phyloP scores from a whole-genome alignment of 2,329 filamentous ascomycete genomes.

The Didymella exigua region DNA sequence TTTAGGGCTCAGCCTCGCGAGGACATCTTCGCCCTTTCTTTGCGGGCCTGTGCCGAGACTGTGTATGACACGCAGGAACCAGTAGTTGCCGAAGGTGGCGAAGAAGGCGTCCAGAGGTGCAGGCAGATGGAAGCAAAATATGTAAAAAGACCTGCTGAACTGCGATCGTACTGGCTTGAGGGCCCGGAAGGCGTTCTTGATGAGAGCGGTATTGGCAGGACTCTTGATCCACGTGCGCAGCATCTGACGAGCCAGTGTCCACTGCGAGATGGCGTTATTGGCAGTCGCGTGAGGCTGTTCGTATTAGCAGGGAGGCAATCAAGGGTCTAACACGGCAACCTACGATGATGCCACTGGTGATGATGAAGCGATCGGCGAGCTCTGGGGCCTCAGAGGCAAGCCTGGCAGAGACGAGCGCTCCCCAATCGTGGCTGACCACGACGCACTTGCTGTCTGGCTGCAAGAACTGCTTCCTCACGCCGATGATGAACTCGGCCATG shows the following conservation, averaged over 20 bases:
- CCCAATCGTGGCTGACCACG: constrained; percentile 63
- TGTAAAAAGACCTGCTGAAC: constrained; percentile 58
- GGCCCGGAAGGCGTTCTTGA: constrained; percentile 52
- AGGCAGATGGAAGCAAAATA: constrained; percentile 61
- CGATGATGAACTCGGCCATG: constrained; percentile 59
- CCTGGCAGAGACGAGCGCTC: constrained; percentile 58
- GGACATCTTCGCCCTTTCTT: constrained; percentile 14
- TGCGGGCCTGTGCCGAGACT: constrained; percentile 43
- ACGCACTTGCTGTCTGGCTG: constrained; percentile 43
- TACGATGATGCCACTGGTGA: constrained; percentile 61
- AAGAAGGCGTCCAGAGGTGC: constrained; percentile 51
- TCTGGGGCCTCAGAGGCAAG: constrained; percentile 64
- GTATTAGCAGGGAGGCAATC: neutral
- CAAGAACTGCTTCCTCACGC: constrained; percentile 55
- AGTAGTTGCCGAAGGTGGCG: constrained; percentile 57
- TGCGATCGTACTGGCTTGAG: constrained; percentile 58
- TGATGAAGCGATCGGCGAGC: constrained; percentile 61
- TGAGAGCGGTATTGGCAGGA: constrained; percentile 53
- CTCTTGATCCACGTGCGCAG: constrained; percentile 54
- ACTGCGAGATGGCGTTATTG: constrained; percentile 51
- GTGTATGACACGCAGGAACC: constrained; percentile 54
- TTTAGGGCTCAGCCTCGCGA: constrained; percentile 15
- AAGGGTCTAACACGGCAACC: constrained; percentile 23
- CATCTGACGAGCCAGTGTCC: constrained; percentile 56
- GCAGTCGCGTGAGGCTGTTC: constrained; percentile 49